Evolutionary conservation across 75 land plant species (phyloP).

Genomic region (Pinus taeda): DNA sequence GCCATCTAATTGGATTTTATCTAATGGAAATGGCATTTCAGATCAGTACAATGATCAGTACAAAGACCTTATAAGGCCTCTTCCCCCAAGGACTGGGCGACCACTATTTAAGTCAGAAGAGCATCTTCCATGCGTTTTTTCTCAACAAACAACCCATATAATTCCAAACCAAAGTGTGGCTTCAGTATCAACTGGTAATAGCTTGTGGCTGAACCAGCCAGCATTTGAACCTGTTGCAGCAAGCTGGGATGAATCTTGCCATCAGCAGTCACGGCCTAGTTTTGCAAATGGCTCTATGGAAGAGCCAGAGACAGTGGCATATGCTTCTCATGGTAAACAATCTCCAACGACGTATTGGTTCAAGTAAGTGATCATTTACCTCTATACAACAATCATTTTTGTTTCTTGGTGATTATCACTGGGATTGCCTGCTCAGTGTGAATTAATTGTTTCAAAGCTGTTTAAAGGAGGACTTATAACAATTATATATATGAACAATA

Average conservation of each 20-base stretch:
- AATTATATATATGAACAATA: neutral
- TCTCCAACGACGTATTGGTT: constrained; percentile 26
- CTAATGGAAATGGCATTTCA: constrained; percentile 23
- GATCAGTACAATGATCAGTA: constrained; percentile 34
- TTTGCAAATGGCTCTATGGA: constrained; percentile 19
- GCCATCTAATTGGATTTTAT: constrained; percentile 27
- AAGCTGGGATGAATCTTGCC: constrained; percentile 19
- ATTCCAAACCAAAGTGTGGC: neutral
- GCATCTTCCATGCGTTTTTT: constrained; percentile 19
- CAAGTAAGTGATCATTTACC: constrained; percentile 28
- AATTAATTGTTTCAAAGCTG: neutral
- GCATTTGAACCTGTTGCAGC: constrained; percentile 14
- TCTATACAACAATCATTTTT: neutral
- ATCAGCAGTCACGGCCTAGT: constrained; percentile 16
- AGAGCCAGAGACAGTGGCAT: constrained; percentile 12
- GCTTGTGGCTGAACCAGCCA: constrained; percentile 13
- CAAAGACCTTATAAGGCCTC: constrained; percentile 24
- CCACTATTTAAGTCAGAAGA: constrained; percentile 27
- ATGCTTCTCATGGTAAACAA: constrained; percentile 11
- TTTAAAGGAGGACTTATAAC: neutral
- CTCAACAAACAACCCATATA: constrained; percentile 16
- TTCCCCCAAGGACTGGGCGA: constrained; percentile 18
- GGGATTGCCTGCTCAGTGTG: neutral
- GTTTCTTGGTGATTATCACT: neutral
- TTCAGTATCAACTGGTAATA: constrained; percentile 3